Base-by-base conservation (phyloP, 805 yeast species). In the Vanderwaltozyma tropicalis region DNA sequence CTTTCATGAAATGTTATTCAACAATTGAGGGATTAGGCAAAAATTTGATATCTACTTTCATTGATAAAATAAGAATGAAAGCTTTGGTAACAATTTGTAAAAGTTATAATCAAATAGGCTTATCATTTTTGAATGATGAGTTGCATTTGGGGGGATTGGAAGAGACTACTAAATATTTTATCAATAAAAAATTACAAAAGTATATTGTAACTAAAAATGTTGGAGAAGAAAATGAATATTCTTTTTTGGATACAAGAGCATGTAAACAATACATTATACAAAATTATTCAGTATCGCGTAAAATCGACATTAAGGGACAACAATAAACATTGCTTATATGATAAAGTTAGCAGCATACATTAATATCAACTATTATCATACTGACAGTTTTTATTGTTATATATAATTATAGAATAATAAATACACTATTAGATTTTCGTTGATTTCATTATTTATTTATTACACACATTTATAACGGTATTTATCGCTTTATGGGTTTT, bases 281-380 rank as follows among this genome's bases (percentile, higher is more conserved):
- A 43, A 63, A 52, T 34, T 66, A 59, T 46, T 59, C 57, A 43
- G 59, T 47, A 34, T 63, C 69, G 47, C 72, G 64, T 42, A 79
- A 69, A 52, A 77, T 88, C 12, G 96, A 88, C 53, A 87, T 89
- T 44, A 88, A 88, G 64, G 97, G 97, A 1, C 96, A 88, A 60
- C 44, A 44, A 30, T 48, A 40, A 11, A 8, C 13, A n/a, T n/a
- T n/a, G n/a, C n/a, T n/a, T n/a, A n/a, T n/a, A n/a, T n/a, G n/a
- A n/a, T n/a, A n/a, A n/a, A n/a, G n/a, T n/a, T n/a, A n/a, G n/a
- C n/a, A n/a, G n/a, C n/a, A n/a, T n/a, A n/a, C n/a, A n/a, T n/a
- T n/a, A n/a, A n/a, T n/a, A n/a, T n/a, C n/a, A n/a, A n/a, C n/a
- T n/a, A n/a, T n/a, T n/a, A n/a, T n/a, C n/a, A n/a, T n/a, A n/a